Conservation (phyloP, 371 early-diverging fungal species). For the Blakeslea trispora region DNA sequence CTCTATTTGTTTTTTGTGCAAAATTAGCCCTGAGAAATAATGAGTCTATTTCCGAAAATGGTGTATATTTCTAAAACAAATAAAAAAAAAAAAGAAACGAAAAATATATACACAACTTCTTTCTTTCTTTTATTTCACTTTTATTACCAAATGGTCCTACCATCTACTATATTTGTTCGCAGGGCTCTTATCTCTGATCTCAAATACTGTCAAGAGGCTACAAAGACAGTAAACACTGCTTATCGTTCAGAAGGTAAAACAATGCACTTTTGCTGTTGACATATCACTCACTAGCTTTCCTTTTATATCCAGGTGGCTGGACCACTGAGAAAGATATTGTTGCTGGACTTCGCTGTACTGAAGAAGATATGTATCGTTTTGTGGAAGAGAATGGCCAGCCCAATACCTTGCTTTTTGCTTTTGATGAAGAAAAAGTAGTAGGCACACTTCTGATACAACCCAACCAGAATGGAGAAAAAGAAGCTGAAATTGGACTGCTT, state of each 20-base stretch:
- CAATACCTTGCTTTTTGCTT: constrained; percentile 33
- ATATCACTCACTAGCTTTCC: neutral
- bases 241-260: constrained; percentile 26
- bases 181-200: constrained; percentile 13
- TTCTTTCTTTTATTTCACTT: constrained; percentile 3
- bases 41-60: neutral
- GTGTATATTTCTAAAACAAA: neutral
- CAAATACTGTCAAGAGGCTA: constrained; percentile 5
- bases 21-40: too few relatives aligned
- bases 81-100: too few relatives aligned
- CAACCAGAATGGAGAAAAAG: constrained; percentile 5
- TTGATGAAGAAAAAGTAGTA: constrained; percentile 30
- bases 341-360: constrained; percentile 32
- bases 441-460: constrained; percentile 46
- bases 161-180: constrained; percentile 16
- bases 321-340: constrained; percentile 44
- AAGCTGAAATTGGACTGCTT: constrained; percentile 51
- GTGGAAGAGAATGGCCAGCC: constrained; percentile 29
- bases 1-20: too few relatives aligned
- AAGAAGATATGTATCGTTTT: constrained; percentile 25
- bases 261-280: neutral
- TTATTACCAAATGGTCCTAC: constrained; percentile 21
- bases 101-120: neutral
- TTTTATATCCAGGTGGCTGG: constrained; percentile 47
- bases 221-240: constrained; percentile 21